Evolutionary conservation across 495 filamentous ascomycete species (phyloP).

Genomic region (Saxophila tyrrhenica): DNA sequence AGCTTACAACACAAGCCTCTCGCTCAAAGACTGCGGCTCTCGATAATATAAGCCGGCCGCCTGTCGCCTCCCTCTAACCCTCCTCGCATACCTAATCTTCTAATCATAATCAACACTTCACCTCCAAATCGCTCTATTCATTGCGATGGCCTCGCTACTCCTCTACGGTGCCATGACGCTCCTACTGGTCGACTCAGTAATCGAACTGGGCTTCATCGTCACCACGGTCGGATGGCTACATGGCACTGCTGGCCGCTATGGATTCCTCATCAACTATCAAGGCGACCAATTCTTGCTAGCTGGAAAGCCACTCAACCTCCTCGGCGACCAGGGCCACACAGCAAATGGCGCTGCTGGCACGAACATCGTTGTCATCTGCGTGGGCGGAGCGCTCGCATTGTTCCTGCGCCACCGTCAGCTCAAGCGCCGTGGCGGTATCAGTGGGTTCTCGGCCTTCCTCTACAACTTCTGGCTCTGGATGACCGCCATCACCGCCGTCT

Average conservation of each 20-base stretch:
- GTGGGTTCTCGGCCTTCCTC: conserved; percentile 1
- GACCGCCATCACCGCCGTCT: conserved; percentile 3
- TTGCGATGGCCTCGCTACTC: neutral
- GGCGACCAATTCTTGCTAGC: conserved; percentile 9
- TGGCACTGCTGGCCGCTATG: neutral
- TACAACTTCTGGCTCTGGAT: conserved; percentile 12
- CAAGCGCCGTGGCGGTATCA: neutral
- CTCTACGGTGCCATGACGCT: conserved; percentile 9
- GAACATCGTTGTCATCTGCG: conserved; percentile 9
- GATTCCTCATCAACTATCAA: neutral
- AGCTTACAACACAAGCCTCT: neutral
- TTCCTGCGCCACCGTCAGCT: conserved; percentile 9
- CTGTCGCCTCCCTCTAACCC: neutral
- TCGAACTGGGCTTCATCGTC: conserved; percentile 10
- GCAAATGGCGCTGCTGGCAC: conserved; percentile 18
- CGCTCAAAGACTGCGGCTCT: neutral
- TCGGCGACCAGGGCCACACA: conserved; percentile 16
- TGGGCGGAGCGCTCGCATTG: conserved; percentile 10
- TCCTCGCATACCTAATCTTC: neutral
- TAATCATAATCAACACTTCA: neutral
- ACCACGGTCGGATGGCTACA: conserved; percentile 14
- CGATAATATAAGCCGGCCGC: neutral
- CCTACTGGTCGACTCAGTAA: conserved; percentile 3
- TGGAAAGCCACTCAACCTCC: conserved; percentile 13
- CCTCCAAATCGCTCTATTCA: neutral